phyloP scores from a whole-genome alignment of 1,284 basidiomycete species.

The Phaffia rhodozyma region DNA sequence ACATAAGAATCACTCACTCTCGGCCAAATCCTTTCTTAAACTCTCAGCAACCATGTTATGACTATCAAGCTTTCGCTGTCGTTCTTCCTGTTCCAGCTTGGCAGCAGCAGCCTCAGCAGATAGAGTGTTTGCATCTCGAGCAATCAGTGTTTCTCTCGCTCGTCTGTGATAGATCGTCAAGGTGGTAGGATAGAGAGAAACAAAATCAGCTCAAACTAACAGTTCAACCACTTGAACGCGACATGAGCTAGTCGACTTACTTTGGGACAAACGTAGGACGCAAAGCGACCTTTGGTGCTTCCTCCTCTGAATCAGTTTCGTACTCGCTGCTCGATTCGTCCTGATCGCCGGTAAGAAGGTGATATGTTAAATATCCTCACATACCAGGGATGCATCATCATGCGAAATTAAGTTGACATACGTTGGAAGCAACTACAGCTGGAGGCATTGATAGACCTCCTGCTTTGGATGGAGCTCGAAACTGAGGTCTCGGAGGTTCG shows the following conservation, averaged over 20 bases:
- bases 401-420: constrained; percentile 16
- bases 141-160: constrained; percentile 52
- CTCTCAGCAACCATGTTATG: constrained; percentile 78
- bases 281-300: constrained; percentile 46
- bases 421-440: constrained; percentile 2
- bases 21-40: constrained; percentile 66
- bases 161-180: constrained; percentile 41
- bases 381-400: constrained; percentile 7
- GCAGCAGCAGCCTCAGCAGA: constrained; percentile 53
- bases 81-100: constrained; percentile 53
- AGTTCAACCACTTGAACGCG: too few relatives aligned
- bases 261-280: constrained; percentile 85
- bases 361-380: background rate
- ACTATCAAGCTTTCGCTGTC: constrained; percentile 62
- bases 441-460: constrained; percentile 32
- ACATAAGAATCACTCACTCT: constrained; percentile 46
- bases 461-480: constrained; percentile 30
- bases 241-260: constrained; percentile 39
- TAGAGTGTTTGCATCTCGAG: constrained; percentile 52
- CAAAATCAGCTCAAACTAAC: background rate
- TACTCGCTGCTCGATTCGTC: constrained; percentile 54
- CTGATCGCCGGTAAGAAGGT: constrained; percentile 19
- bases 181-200: background rate
- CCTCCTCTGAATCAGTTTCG: constrained; percentile 46
- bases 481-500: constrained; percentile 27